phyloP scores from a whole-genome alignment of 495 filamentous ascomycete species.

The Penicillium bialowiezense region DNA sequence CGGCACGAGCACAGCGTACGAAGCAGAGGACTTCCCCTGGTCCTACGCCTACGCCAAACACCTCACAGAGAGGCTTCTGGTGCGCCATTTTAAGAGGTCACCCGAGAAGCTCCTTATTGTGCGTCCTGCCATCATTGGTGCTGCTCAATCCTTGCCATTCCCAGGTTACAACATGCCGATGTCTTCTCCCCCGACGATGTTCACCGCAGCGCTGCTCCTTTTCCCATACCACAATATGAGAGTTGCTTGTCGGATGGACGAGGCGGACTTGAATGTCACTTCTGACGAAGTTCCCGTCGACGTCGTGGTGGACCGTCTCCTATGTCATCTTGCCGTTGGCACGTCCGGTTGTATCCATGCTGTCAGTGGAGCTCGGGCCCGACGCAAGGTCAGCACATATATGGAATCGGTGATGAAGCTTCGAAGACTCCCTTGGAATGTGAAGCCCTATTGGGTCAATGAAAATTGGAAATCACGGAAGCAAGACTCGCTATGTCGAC shows the following conservation, averaged over 20 bases:
- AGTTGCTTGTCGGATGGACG: neutral
- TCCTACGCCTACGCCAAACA: constrained; percentile 20
- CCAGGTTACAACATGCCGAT: constrained; percentile 4
- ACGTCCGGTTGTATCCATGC: constrained; percentile 14
- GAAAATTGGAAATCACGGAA: constrained; percentile 12
- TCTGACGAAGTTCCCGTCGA: constrained; percentile 24
- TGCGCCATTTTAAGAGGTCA: neutral
- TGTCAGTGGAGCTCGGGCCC: constrained; percentile 2
- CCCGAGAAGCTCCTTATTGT: constrained; percentile 11
- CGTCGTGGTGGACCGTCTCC: constrained; percentile 15
- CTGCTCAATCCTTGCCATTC: constrained; percentile 8
- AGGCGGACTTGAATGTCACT: constrained; percentile 1
- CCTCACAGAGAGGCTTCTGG: constrained; percentile 15
- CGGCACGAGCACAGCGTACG: constrained; percentile 2
- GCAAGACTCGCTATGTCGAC: constrained; percentile 2
- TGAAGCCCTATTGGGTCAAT: constrained; percentile 1
- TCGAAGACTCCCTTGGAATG: constrained; percentile 9
- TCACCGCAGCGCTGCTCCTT: neutral
- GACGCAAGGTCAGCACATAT: neutral
- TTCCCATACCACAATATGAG: neutral
- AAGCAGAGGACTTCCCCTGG: constrained; percentile 12
- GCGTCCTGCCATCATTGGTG: constrained; percentile 16
- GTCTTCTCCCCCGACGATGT: constrained; percentile 1
- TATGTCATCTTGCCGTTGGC: constrained; percentile 14
- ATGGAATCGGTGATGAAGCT: constrained; percentile 1